Percentiles rank a stretch among this genome's conserved stretches.
Conservation (phyloP, 1,284 basidiomycete genomes). For the Cystobasidium slooffiae region DNA sequence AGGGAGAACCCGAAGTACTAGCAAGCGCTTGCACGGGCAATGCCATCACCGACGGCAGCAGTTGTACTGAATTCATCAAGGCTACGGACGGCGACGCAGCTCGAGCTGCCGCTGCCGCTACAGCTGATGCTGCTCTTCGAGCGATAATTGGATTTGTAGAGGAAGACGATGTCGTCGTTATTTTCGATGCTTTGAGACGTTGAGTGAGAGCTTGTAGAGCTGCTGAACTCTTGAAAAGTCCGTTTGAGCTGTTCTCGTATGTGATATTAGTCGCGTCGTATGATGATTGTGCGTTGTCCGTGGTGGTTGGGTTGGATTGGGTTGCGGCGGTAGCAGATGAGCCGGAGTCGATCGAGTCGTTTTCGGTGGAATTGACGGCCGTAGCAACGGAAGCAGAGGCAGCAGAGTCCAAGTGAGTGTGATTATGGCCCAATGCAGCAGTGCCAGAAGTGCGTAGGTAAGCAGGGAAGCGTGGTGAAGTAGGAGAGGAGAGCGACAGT, state of each 20-base stretch:
- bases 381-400: neutral
- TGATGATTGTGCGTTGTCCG: too few relatives aligned
- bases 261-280: neutral
- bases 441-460: neutral
- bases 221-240: conserved; percentile 39
- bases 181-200: neutral
- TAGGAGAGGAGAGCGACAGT: conserved; percentile 21
- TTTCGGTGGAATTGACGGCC: too few relatives aligned
- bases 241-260: conserved; percentile 40
- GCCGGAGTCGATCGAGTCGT: neutral
- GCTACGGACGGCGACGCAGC: too few relatives aligned
- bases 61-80: too few relatives aligned
- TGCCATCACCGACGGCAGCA: too few relatives aligned
- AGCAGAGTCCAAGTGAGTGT: neutral
- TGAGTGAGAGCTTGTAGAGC: conserved; percentile 31
- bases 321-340: neutral
- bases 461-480: neutral
- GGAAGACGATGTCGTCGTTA: conserved; percentile 12
- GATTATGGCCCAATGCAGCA: neutral
- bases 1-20: too few relatives aligned
- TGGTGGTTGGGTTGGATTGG: too few relatives aligned
- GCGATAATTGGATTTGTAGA: conserved; percentile 8
- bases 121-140: conserved; percentile 8
- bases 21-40: too few relatives aligned
- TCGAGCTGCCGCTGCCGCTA: neutral